Percentiles rank a stretch among this genome's conserved stretches.
These are phyloP conservation scores for Acanthamoeba triangularis DNA, from an alignment of 208 protist species.

Conservation along the genomic window DNA sequence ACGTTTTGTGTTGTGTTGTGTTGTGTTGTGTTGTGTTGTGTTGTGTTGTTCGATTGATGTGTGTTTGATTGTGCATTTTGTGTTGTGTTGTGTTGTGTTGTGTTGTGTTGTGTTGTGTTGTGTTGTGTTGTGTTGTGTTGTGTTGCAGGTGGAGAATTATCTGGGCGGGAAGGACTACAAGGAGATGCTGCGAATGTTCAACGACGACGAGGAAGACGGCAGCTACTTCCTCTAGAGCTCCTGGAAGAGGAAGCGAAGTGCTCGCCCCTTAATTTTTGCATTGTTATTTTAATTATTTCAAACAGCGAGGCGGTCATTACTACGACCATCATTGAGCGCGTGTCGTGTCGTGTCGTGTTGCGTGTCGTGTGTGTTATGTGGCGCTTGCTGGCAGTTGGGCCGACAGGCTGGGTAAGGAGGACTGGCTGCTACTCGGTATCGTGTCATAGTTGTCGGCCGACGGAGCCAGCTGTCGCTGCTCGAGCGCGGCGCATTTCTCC, in stretches of 20 bases:
- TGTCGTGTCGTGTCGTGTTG: too few relatives aligned
- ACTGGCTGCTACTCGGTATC: too few relatives aligned
- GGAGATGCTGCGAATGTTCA: conserved; percentile 64
- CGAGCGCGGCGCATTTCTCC: background rate
- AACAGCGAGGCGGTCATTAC: too few relatives aligned
- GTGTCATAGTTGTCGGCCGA: too few relatives aligned
- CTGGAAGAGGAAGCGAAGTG: conserved; percentile 9
- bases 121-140: background rate
- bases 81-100: background rate
- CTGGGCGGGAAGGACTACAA: conserved; percentile 75
- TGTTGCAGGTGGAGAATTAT: conserved; percentile 64
- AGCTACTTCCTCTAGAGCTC: conserved; percentile 33
- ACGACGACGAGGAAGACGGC: conserved; percentile 62
- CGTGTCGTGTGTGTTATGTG: too few relatives aligned
- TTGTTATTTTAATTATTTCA: background rate
- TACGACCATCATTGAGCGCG: too few relatives aligned
- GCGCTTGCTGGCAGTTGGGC: too few relatives aligned
- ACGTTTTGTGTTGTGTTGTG: too few relatives aligned
- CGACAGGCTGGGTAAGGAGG: too few relatives aligned
- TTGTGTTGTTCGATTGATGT: background rate
- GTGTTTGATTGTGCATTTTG: background rate
- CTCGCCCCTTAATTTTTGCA: background rate
- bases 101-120: too few relatives aligned
- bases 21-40: too few relatives aligned
- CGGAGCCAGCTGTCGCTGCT: background rate